These are phyloP conservation scores for Cryptosporidium sp. DNA, from an alignment of 169 alveolate species.

Conservation along the genomic window DNA sequence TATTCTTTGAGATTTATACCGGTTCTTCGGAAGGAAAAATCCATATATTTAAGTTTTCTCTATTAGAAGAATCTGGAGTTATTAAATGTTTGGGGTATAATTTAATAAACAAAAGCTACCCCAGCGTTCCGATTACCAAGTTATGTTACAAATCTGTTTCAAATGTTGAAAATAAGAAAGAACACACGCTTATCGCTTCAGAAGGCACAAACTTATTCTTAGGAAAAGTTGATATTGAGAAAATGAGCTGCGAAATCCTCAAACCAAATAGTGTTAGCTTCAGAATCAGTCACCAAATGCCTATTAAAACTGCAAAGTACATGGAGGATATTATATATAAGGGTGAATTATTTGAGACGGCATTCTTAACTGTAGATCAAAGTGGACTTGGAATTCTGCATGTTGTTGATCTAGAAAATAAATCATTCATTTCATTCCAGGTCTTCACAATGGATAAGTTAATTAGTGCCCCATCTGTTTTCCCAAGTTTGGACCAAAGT, in stretches of 20 bases:
- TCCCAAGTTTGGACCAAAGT: slow-evolving; percentile 50
- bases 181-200: background rate
- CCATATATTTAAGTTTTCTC: slow-evolving; percentile 9
- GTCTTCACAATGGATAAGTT: slow-evolving; percentile 16
- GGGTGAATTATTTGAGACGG: background rate
- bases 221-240: background rate
- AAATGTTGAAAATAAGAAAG: background rate
- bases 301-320: slow-evolving; percentile 12
- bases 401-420: background rate
- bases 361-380: slow-evolving; percentile 47
- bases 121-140: slow-evolving; percentile 42
- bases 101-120: slow-evolving; percentile 4
- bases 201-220: slow-evolving; percentile 14
- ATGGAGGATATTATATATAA: slow-evolving; percentile 17
- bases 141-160: background rate
- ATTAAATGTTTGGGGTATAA: slow-evolving; percentile 17
- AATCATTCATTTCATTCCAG: background rate
- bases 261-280: background rate
- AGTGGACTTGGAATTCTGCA: slow-evolving; percentile 54
- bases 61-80: background rate
- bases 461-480: background rate
- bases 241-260: background rate
- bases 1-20: slow-evolving; percentile 22
- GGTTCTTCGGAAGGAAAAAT: slow-evolving; percentile 57
- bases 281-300: slow-evolving; percentile 6